Base-by-base conservation (phyloP, 2,329 filamentous ascomycete genomes). In the Colletotrichum truncatum region DNA sequence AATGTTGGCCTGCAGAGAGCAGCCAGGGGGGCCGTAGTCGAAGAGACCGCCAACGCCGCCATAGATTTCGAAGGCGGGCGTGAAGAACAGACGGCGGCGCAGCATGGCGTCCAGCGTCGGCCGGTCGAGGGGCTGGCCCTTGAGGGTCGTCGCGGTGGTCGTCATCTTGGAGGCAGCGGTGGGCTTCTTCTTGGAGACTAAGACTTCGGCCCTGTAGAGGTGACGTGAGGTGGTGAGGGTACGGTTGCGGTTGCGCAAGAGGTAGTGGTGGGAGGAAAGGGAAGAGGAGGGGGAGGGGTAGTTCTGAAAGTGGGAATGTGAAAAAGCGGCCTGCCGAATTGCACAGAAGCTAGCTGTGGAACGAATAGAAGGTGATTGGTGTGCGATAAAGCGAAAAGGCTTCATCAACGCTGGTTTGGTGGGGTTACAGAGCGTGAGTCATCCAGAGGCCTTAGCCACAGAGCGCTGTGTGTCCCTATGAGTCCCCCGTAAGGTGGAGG, bases 21-120 rank as follows among this genome's bases (percentile, higher is more conserved):
- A 94, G 70, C 94, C 93, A 30, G 94, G 93, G 28, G 94, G 94
- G 71, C 94, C 94, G 81, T 97, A 97, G 80, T 98, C 94, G 83
- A 93, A 98, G 64, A 97, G 90, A 74, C 94, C 94, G 70, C 89
- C 91, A 64, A 96, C 91, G 75, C 93, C 93, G 71, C 92, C 92
- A 77, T 98, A 98, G 74, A 97, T 95, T 80, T 98, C 96, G 80
- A 98, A 98, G 59, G 94, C 91, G 57, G 94, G 94, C 68, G 94
- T 97, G 82, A 96, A 97, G 85, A 98, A 98, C 82, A 95, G 85
- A 78, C 94, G 92, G 70, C 94, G 91, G 71, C 92, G 90, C 73
- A 98, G 89, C 75, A 98, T 88, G 67, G 90, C 91, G 76, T 98
- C 96, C 75, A 98, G 88, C 62, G 88, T 84, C 65, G 86, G 82